Evolutionary conservation across 2,329 filamentous ascomycete species (phyloP), one percentile per base, ranked within the genome.

Genomic region (Fusarium algeriense): DNA sequence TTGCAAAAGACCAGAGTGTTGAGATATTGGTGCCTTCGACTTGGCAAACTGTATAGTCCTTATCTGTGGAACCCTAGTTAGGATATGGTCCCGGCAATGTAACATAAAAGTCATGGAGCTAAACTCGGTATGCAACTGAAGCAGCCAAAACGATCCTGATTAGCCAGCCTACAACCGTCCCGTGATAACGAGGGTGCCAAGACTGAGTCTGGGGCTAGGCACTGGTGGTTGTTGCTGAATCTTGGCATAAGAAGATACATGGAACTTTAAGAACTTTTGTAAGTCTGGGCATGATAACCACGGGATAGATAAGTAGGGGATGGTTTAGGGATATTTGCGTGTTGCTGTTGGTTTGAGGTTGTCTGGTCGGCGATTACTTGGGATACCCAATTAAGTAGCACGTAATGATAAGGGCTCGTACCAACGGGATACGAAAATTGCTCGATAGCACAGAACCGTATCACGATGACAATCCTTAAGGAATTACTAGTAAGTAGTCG

Each of bases 101-200:
- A 50, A 49, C 64, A 67, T 49, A 40, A 54, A 45, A 23, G 23
- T 28, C 32, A 23, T 30, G 32, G 50, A 52, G 69, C 69, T 62
- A 73, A 67, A 63, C 43, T 60, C 37, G 23, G 49, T 14, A 61
- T 60, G 53, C 41, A 41, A 44, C 40, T 58, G 57, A 41, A 49
- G 56, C 43, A 57, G 37, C 43, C 49, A 17, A 54, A 17, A 20
- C 37, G 50, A 32, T 13, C 35, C 64, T 71, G 60, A 71, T 67
- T 54, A 62, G 56, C 57, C 48, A 60, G 46, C 34, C 53, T 37
- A 17, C 13, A 46, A 37, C 38, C 14, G 37, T 54, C 52, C 64
- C 60, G 52, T 63, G 74, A 76, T 76, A 75, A 64, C 57, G 40
- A 56, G 53, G 52, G 43, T 37, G 54, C 60, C 69, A 48, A 71